Percentiles rank a stretch among this genome's conserved stretches.
Conservation (phyloP, 2,329 filamentous ascomycete species). For the Botrytis pseudocinerea region DNA sequence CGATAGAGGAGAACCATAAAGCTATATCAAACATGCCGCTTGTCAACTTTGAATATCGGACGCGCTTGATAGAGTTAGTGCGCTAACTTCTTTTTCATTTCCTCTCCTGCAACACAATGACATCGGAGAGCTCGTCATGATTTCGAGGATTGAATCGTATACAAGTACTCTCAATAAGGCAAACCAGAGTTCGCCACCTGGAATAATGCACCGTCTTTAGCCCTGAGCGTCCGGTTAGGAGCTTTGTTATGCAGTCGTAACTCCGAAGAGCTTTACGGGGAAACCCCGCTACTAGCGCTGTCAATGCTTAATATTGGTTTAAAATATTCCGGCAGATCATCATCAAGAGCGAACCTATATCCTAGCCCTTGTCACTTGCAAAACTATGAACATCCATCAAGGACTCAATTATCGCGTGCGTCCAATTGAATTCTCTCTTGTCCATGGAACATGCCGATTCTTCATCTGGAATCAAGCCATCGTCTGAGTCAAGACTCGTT, state of each 20-base stretch:
- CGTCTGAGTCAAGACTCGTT: neutral
- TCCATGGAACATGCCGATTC: neutral
- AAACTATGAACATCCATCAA: neutral
- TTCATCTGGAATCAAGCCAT: neutral
- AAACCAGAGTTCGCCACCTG: neutral
- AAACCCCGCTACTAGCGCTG: neutral
- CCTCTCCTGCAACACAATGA: neutral
- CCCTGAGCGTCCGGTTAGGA: neutral
- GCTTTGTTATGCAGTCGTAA: neutral
- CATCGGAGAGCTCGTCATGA: neutral
- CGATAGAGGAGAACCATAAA: neutral
- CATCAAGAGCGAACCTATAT: neutral
- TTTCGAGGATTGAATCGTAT: neutral
- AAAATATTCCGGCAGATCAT: conserved; percentile 13
- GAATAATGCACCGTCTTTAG: neutral
- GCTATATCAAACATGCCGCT: neutral
- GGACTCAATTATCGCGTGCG: neutral
- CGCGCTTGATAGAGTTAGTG: neutral
- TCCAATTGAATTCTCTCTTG: neutral
- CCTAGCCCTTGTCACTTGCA: neutral
- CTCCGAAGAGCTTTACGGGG: conserved; percentile 1
- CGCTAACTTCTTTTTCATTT: neutral
- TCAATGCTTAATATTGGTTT: neutral
- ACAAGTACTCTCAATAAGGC: neutral
- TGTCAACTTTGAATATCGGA: neutral